phyloP scores from a whole-genome alignment of 129 eudicot genomes.

The Saussurea involucrata region DNA sequence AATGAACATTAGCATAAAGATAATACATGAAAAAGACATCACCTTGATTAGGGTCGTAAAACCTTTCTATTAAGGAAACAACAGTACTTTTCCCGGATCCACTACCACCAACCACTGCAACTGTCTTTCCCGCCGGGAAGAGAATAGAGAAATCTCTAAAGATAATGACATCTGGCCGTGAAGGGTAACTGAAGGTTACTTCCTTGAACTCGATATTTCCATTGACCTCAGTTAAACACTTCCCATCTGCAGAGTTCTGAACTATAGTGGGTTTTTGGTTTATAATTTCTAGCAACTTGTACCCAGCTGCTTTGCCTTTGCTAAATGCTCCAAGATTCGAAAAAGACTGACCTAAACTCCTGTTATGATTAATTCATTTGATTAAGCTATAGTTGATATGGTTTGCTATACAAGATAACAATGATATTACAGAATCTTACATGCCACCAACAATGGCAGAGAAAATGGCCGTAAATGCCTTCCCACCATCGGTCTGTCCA shows the following conservation, averaged over 20 bases:
- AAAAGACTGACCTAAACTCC: slow-evolving; percentile 99
- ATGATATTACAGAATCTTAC: slow-evolving; percentile 48
- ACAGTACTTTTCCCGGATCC: slow-evolving; percentile 98
- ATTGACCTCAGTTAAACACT: slow-evolving; percentile 58
- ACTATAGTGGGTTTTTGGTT: slow-evolving; percentile 79
- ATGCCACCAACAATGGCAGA: slow-evolving; percentile 99
- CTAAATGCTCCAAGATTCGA: slow-evolving; percentile 98
- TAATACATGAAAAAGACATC: background rate
- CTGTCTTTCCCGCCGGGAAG: slow-evolving; percentile 95
- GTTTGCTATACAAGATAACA: background rate
- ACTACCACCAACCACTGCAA: slow-evolving; percentile 98
- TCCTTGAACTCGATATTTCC: slow-evolving; percentile 91
- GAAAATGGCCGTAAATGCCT: slow-evolving; percentile 92
- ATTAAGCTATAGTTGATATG: background rate
- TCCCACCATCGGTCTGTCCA: slow-evolving; percentile 97
- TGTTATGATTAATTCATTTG: slow-evolving; percentile 30
- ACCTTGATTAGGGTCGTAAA: slow-evolving; percentile 96
- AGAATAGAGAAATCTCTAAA: slow-evolving; percentile 74
- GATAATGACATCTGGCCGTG: slow-evolving; percentile 92
- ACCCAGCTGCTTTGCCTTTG: slow-evolving; percentile 96
- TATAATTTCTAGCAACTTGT: slow-evolving; percentile 85
- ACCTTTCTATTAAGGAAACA: slow-evolving; percentile 84
- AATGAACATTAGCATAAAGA: background rate
- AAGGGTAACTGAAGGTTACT: slow-evolving; percentile 88
- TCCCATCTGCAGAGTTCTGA: slow-evolving; percentile 56